Evolutionary conservation across 495 filamentous ascomycete species (phyloP), one percentile per base, ranked within the genome.

Genomic region (Filosporella fistucella): DNA sequence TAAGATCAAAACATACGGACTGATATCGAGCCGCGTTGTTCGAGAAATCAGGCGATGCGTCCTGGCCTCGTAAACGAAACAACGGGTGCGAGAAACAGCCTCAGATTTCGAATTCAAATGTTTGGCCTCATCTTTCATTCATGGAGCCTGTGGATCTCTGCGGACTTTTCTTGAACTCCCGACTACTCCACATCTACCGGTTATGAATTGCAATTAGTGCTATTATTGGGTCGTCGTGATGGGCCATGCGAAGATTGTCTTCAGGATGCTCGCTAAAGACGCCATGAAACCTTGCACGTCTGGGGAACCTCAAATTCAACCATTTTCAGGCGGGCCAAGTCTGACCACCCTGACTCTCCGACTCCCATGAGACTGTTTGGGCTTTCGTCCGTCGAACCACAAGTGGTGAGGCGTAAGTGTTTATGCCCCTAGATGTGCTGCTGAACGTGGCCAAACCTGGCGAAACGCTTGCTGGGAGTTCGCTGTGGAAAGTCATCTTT

Each of bases 351-450:
- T 12, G 18, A 53, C 29, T 44, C 55, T 55, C 51, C 34, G 47
- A 58, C 55, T 48, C 8, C 28, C 46, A 49, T 58, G 55, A 58
- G 55, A 58, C 51, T 38, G 45, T 53, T 47, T 47, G 50, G 26
- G 39, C 14, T 42, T 50, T 17, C 12, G 16, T 43, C 42, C 35
- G 37, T 17, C 51, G 14, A 51, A 44, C 16, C 22, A 36, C 14
- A n/a, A 35, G 23, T 9, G 14, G 13, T 30, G 41, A 53, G 22
- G 32, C 14, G 35, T 38, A 5, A 20, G 24, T 44, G 47, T 40
- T 38, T 32, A 11, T 37, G 37, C 38, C 41, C 35, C 35, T 13
- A n/a, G 32, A 26, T 13, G 40, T 22, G 5, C 4, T 35, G n/a
- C 33, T 17, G 33, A 35, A 35, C n/a, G 13, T 6, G 6, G 4